These are phyloP conservation scores for Lepidium campestre DNA, from an alignment of 441 rosid species.

Conservation along the genomic window DNA sequence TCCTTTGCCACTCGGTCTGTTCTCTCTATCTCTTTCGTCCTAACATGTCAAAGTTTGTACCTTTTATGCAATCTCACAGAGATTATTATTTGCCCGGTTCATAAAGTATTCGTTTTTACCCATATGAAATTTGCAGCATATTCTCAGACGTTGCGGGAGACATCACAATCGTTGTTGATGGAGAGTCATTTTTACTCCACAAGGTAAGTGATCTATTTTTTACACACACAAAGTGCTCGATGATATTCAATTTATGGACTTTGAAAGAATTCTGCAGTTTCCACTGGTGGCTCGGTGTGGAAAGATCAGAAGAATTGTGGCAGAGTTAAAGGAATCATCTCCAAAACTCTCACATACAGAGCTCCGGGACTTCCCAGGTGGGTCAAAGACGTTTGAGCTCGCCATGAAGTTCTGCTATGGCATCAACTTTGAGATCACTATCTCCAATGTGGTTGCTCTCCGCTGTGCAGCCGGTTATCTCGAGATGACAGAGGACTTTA, in stretches of 20 bases:
- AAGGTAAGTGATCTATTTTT: slow-evolving; percentile 37
- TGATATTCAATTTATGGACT: not conserved
- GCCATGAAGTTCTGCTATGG: slow-evolving; percentile 74
- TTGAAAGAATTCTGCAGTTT: slow-evolving; percentile 37
- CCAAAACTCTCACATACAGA: slow-evolving; percentile 44
- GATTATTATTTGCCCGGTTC: not conserved
- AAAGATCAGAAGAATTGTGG: slow-evolving; percentile 51
- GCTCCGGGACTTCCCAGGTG: slow-evolving; percentile 65
- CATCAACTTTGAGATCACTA: slow-evolving; percentile 73
- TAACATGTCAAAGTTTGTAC: not conserved
- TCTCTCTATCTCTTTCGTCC: not conserved
- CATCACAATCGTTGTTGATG: slow-evolving; percentile 62
- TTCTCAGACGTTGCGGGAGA: slow-evolving; percentile 84
- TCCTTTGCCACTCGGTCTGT: slow-evolving; percentile 23
- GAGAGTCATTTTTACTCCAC: slow-evolving; percentile 74
- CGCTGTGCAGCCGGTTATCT: slow-evolving; percentile 68
- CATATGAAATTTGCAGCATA: slow-evolving; percentile 36
- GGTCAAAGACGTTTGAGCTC: slow-evolving; percentile 59
- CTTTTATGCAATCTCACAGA: not conserved
- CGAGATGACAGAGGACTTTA: slow-evolving; percentile 56
- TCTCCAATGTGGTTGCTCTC: slow-evolving; percentile 65
- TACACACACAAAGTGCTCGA: not conserved
- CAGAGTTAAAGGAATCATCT: slow-evolving; percentile 45
- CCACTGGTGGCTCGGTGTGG: slow-evolving; percentile 77
- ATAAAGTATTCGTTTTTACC: not conserved